Base-by-base conservation (phyloP, 345 rosid genomes). In the Citrus inodora region DNA sequence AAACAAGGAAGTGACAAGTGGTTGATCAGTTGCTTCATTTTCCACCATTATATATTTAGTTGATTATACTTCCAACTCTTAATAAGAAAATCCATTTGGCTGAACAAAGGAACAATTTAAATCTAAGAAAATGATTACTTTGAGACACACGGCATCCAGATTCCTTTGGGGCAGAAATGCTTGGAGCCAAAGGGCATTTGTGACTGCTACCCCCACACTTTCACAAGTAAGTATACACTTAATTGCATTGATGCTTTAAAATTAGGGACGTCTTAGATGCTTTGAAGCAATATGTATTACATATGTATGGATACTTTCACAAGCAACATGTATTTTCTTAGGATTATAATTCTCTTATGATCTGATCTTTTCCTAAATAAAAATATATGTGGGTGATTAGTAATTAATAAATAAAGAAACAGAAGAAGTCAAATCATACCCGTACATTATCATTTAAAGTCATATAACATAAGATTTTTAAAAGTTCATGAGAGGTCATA, bases 151-250 rank as follows among this genome's bases (percentile, higher is more conserved):
- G 19, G 40, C 83, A 60, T 59, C 80, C 59, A 79, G 38, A 33
- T 73, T 66, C 17, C 42, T 81, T 9, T 2, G 37, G 22, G 40
- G 48, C 30, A 66, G 71, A 76, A 51, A 25, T 66, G 59, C 14
- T 25, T 35, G 81, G 75, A 81, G 73, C 42, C 73, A 1, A 10
- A 74, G 79, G 38, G 70, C 60, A 7, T 79, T 83, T 64, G 80
- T 82, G 75, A 75, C 80, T 30, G 79, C 84, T 6, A 46, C 78
- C 21, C 56, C 61, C 1, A 58, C 42, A 73, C 79, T 78, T 25
- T 72, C 78, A 37, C 76, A 81, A 63, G 88, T 72, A 56, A 69
- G 86, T 79, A 1, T 19, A 8, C 1, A 5, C 7, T 17, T 17
- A 46, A 46, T 46, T 46, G 2, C 7, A 53, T 53, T 53, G 58